A percentile compares a stretch with the other conserved stretches of the same genome.
phyloP scores from a whole-genome alignment of 2,329 filamentous ascomycete genomes.

The Fusarium hainanense region DNA sequence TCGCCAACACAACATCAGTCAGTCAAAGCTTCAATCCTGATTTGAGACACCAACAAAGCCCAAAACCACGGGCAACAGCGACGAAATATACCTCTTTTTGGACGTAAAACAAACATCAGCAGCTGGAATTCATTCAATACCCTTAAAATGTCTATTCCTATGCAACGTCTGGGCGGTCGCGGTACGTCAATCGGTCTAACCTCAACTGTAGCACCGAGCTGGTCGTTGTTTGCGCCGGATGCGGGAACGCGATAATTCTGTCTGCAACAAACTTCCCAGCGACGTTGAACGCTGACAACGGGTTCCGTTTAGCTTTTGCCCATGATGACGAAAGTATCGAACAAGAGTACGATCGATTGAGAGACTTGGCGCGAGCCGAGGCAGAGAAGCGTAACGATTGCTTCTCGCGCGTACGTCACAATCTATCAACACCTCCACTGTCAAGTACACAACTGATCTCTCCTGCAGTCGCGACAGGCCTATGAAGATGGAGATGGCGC shows the following conservation, averaged over 20 bases:
- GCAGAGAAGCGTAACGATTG: conserved; percentile 81
- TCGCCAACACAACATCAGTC: conserved; percentile 25
- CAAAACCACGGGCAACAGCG: conserved; percentile 9
- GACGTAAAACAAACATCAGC: neutral
- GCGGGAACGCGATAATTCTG: conserved; percentile 3
- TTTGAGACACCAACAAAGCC: conserved; percentile 16
- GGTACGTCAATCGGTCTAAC: conserved; percentile 50
- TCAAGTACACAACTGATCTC: conserved; percentile 22
- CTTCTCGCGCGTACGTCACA: conserved; percentile 72
- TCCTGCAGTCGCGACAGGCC: conserved; percentile 74
- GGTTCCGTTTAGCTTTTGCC: conserved; percentile 73
- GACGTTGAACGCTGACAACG: conserved; percentile 21
- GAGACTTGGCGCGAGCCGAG: conserved; percentile 84
- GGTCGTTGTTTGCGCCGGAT: conserved; percentile 31
- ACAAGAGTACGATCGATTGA: conserved; percentile 90
- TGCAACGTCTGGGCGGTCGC: conserved; percentile 58
- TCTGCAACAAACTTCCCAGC: conserved; percentile 7
- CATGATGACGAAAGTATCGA: conserved; percentile 76
- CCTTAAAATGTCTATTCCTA: conserved; percentile 53
- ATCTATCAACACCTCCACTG: neutral
- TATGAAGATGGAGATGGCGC: conserved; percentile 87
- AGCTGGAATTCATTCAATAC: neutral
- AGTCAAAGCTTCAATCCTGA: conserved; percentile 26
- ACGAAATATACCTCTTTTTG: neutral
- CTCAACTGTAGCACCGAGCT: neutral